These are phyloP conservation scores for Jaenimonas drosophilae DNA, from an alignment of 208 protist genomes.

Conservation along the genomic window DNA sequence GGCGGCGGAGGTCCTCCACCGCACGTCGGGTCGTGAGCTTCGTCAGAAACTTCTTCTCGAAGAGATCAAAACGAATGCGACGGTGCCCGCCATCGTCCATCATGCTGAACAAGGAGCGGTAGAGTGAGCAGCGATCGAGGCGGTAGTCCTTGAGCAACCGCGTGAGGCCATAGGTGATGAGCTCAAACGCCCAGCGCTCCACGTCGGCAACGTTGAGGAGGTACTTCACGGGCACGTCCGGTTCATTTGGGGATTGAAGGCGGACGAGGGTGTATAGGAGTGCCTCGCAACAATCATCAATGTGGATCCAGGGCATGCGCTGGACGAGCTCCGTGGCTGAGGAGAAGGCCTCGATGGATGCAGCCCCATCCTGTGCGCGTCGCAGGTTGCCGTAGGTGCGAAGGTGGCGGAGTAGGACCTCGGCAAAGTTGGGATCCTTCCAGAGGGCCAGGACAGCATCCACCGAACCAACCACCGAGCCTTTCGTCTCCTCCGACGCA, in stretches of 20 bases:
- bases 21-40: not conserved
- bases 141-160: conserved; percentile 4
- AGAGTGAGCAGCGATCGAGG: not conserved
- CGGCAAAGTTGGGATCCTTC: not conserved
- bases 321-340: not conserved
- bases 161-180: conserved; percentile 2
- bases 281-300: not conserved
- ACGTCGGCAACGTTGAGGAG: not conserved
- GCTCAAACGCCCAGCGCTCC: not conserved
- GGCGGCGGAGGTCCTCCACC: not conserved
- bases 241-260: not conserved
- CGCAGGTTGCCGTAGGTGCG: not conserved
- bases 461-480: not conserved
- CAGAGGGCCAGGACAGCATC: not conserved
- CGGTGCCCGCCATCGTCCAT: not conserved
- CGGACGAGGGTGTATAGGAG: not conserved
- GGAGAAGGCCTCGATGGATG: not conserved
- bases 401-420: not conserved
- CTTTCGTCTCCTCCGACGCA: conserved; percentile 1
- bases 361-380: not conserved
- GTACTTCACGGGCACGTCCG: not conserved
- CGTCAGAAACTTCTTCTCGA: conserved; percentile 5
- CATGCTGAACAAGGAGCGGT: not conserved
- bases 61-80: conserved; percentile 1
- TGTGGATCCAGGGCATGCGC: not conserved